A percentile compares a stretch with the other conserved stretches of the same genome.
Conservation (phyloP, 192 early-diverging fungal genomes). For the Backusella tarrabulga region DNA sequence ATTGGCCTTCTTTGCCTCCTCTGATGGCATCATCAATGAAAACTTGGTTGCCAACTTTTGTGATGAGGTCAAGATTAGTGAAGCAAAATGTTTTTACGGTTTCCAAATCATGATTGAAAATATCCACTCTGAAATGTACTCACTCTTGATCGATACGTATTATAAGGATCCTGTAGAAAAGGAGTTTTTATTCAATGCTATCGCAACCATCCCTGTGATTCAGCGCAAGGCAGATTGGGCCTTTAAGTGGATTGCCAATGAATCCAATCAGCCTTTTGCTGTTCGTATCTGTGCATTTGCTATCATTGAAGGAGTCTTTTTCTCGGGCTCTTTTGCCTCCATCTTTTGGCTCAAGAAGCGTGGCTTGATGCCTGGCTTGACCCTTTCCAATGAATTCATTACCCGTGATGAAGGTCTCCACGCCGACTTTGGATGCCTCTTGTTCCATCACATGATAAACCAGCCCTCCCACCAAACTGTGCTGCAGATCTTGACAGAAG, state of each 20-base stretch:
- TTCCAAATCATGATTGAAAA: slow-evolving; percentile 99
- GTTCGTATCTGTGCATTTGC: slow-evolving; percentile 93
- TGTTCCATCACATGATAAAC: slow-evolving; percentile 78
- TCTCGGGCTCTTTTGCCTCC: slow-evolving; percentile 92
- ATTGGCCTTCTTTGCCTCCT: slow-evolving; percentile 91
- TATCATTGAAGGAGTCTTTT: slow-evolving; percentile 96
- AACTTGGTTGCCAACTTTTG: slow-evolving; percentile 87
- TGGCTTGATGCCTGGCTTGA: slow-evolving; percentile 95
- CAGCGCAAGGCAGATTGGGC: slow-evolving; percentile 96
- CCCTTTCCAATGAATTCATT: slow-evolving; percentile 96
- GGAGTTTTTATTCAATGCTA: slow-evolving; percentile 83
- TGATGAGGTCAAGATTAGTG: slow-evolving; percentile 89
- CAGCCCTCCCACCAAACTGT: slow-evolving; percentile 68
- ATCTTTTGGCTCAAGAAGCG: slow-evolving; percentile 99
- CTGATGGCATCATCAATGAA: slow-evolving; percentile 94
- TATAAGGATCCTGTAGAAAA: slow-evolving; percentile 80
- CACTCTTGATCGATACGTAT: slow-evolving; percentile 94
- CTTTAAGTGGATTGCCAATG: slow-evolving; percentile 76
- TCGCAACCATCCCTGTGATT: slow-evolving; percentile 93
- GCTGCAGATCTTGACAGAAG: slow-evolving; percentile 71
- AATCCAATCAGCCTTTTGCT: slow-evolving; percentile 75
- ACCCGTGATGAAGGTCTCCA: slow-evolving; percentile 97
- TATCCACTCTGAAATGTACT: slow-evolving; percentile 94
- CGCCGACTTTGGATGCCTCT: slow-evolving; percentile 92
- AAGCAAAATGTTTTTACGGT: slow-evolving; percentile 89